A percentile compares a stretch with the other conserved stretches of the same genome.
phyloP scores from a whole-genome alignment of 805 yeast genomes.

The Kockiozyma suomiensis region DNA sequence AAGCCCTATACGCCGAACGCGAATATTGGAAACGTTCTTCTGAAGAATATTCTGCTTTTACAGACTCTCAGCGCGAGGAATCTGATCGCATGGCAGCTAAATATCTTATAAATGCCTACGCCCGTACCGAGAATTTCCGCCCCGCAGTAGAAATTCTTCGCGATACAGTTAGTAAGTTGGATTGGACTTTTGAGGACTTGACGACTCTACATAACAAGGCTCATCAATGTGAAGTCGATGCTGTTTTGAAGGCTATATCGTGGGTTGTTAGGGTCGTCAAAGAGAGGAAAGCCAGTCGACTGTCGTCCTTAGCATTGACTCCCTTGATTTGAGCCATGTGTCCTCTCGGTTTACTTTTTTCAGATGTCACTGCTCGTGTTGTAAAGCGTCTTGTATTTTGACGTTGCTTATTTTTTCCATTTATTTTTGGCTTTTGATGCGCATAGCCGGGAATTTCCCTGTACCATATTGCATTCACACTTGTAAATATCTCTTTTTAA shows the following conservation, averaged over 20 bases:
- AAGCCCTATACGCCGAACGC: constrained; percentile 73
- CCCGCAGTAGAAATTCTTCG: constrained; percentile 18
- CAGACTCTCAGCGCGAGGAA: neutral
- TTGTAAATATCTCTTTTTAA: too few relatives aligned
- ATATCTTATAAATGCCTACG: constrained; percentile 19
- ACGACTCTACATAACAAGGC: constrained; percentile 16
- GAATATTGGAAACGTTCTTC: constrained; percentile 66
- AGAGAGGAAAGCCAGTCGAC: neutral
- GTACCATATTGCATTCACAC: too few relatives aligned
- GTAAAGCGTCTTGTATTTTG: neutral
- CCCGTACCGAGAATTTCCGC: constrained; percentile 17
- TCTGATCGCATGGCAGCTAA: constrained; percentile 22
- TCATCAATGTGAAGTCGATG: constrained; percentile 14
- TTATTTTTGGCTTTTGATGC: too few relatives aligned
- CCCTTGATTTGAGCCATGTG: neutral
- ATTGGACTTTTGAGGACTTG: constrained; percentile 19
- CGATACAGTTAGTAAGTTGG: neutral
- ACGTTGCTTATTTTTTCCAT: too few relatives aligned
- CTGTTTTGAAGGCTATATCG: neutral
- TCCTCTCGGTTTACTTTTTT: too few relatives aligned
- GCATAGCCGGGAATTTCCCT: too few relatives aligned
- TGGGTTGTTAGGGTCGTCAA: neutral
- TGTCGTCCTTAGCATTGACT: neutral
- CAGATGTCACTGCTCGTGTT: neutral
- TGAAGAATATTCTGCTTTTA: constrained; percentile 16